Evolutionary conservation across 768 basidiomycete genomes (phyloP), one percentile per base, ranked within the genome.

Genomic region (Lentinula detonsa): DNA sequence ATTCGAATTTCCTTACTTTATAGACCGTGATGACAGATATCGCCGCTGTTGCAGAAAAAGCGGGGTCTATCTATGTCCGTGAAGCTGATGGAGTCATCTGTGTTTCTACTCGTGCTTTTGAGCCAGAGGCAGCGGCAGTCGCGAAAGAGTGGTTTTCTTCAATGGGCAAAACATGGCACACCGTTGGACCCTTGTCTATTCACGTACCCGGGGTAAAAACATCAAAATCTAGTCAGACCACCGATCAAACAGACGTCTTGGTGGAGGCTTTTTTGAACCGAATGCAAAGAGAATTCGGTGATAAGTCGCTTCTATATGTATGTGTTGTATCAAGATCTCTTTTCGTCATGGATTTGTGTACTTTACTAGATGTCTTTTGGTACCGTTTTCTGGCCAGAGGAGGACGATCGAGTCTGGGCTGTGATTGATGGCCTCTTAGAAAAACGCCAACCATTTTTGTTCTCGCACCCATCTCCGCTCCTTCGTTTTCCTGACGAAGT

Each of bases 391-490:
- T 59, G 59, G 59, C 59, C 59, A 1, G 23, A 39, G n/a, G 28
- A 39, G 3, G 16, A 37, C 9, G 37, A 52, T 37, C 15, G 48
- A 31, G n/a, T 60, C 11, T 60, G 59, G 59, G 50, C 59, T 16
- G 59, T 60, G 13, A 50, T 60, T 23, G 59, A 60, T 15, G 59
- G 35, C 16, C 35, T 60, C 8, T 18, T 60, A 28, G 59, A 31
- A 49, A 60, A 60, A n/a, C 34, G 48, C 16, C 39, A 42, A 52
- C 59, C 59, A 18, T 50, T 60, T 21, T 28, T 60, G 39, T 60
- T 60, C 59, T 33, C 59, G 1, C 59, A 60, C n/a, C 35, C 37
- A 34, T 60, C 59, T 7, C 34, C 58, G 9, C 39, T 51, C 1
- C 4, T 21, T n/a, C 13, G 48, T 5, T 43, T 57, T 23, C 45